These are phyloP conservation scores for Chlamydomonas incerta DNA, from an alignment of 139 green algal genomes.

Conservation along the genomic window DNA sequence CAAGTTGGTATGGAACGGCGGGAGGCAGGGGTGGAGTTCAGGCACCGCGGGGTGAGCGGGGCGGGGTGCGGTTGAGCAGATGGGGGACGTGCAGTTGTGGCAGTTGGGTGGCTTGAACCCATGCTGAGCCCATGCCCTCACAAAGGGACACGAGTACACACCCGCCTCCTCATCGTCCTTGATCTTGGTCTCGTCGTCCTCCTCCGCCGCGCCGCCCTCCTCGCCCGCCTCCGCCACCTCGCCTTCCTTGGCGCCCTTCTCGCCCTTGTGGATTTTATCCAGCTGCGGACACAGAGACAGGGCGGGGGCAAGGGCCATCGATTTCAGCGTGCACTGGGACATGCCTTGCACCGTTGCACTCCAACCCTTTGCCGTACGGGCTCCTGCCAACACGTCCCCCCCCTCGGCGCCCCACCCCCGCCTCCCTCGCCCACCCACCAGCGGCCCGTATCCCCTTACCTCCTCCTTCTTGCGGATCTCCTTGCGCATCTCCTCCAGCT, in stretches of 20 bases:
- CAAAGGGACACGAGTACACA: no score
- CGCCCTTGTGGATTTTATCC: constrained; percentile 9
- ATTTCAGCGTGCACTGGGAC: no score
- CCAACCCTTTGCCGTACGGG: no score
- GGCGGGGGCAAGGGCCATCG: not conserved
- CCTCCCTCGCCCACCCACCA: not conserved
- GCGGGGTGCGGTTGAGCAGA: no score
- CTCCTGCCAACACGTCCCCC: no score
- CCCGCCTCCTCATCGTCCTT: constrained; percentile 84
- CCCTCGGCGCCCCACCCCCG: not conserved
- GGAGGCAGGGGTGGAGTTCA: no score
- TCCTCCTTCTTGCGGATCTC: constrained; percentile 80
- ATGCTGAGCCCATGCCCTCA: no score
- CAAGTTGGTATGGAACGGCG: no score
- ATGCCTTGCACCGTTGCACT: no score
- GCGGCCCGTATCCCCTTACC: not conserved
- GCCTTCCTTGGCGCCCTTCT: constrained; percentile 62
- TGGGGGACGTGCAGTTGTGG: no score
- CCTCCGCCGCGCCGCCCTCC: constrained; percentile 34
- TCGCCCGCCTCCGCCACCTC: constrained; percentile 39
- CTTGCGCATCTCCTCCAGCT: constrained; percentile 76
- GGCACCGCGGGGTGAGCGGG: not conserved
- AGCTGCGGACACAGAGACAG: not conserved
- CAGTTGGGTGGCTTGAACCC: no score
- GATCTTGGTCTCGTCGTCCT: constrained; percentile 93